Conservation (phyloP, 352 stramenopile genomes). For the Pythium grandisporangium region DNA sequence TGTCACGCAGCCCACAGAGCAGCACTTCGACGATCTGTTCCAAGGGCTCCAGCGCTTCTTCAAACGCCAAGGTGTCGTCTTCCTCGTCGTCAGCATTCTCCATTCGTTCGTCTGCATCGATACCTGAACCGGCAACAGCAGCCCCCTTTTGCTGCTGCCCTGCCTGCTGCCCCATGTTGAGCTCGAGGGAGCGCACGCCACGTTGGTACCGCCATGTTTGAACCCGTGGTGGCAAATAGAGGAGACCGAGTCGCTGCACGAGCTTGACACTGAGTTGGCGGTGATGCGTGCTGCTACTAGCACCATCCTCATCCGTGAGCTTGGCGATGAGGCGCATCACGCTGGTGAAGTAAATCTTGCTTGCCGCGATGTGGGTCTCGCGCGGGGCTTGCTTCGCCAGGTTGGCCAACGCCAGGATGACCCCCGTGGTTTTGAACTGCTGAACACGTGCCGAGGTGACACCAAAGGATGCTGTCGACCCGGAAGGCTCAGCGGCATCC, state of each 20-base stretch:
- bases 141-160: constrained; percentile 12
- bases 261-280: constrained; percentile 96
- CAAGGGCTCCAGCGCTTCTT: constrained; percentile 90
- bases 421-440: constrained; percentile 74
- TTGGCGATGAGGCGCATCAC: constrained; percentile 63
- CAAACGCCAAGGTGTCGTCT: constrained; percentile 35
- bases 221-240: constrained; percentile 93
- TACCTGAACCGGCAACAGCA: background rate
- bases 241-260: constrained; percentile 90
- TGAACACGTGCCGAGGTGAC: constrained; percentile 18
- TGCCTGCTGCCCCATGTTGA: constrained; percentile 83
- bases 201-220: constrained; percentile 95
- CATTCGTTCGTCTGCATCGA: background rate
- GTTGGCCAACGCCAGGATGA: constrained; percentile 74
- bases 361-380: constrained; percentile 58
- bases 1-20: constrained; percentile 85
- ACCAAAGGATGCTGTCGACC: constrained; percentile 8
- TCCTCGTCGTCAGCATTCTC: constrained; percentile 13
- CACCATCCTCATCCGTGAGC: constrained; percentile 39
- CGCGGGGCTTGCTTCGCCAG: constrained; percentile 72
- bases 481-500: constrained; percentile 11
- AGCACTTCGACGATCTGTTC: constrained; percentile 95
- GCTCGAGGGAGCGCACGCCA: constrained; percentile 87
- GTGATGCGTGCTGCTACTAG: constrained; percentile 75
- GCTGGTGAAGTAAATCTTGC: constrained; percentile 60